Percentiles rank a stretch among this genome's conserved stretches.
phyloP scores from a whole-genome alignment of 2,329 filamentous ascomycete species.

The Xylaria sp. region DNA sequence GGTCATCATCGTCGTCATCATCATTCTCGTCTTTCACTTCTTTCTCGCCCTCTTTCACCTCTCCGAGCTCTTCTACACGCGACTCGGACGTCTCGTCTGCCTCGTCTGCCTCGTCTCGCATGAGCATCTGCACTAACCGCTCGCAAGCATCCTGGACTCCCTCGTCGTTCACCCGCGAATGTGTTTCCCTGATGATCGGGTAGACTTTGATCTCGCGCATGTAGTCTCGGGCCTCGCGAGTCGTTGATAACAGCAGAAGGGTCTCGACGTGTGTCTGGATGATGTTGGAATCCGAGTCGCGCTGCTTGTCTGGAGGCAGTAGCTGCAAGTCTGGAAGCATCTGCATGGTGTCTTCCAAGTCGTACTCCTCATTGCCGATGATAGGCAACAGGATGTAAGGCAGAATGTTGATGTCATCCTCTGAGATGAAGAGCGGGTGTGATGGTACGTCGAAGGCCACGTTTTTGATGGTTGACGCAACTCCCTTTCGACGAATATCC shows the following conservation, averaged over 20 bases:
- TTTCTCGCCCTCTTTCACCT: slow-evolving; percentile 24
- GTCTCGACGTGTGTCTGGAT: slow-evolving; percentile 87
- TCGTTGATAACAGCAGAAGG: slow-evolving; percentile 74
- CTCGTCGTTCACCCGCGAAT: slow-evolving; percentile 71
- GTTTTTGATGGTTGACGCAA: slow-evolving; percentile 95
- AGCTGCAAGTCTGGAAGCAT: slow-evolving; percentile 92
- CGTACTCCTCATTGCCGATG: slow-evolving; percentile 81
- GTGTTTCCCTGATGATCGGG: slow-evolving; percentile 80
- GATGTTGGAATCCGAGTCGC: slow-evolving; percentile 71
- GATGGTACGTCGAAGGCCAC: slow-evolving; percentile 74
- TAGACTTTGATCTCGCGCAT: slow-evolving; percentile 79
- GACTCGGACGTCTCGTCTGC: slow-evolving; percentile 41
- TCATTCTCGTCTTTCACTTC: slow-evolving; percentile 24
- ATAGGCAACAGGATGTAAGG: slow-evolving; percentile 87
- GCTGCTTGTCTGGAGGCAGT: slow-evolving; percentile 79
- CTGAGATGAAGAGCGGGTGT: slow-evolving; percentile 65
- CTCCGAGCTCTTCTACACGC: slow-evolving; percentile 37
- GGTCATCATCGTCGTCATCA: slow-evolving; percentile 45
- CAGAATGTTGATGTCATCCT: slow-evolving; percentile 71
- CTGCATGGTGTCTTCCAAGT: slow-evolving; percentile 74
- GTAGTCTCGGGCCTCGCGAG: slow-evolving; percentile 65
- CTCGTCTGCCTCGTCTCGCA: slow-evolving; percentile 72
- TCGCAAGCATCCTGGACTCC: slow-evolving; percentile 80
- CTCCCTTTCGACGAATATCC: slow-evolving; percentile 78
- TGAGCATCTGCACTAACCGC: slow-evolving; percentile 80